phyloP scores from a whole-genome alignment of 192 early-diverging fungal species.

The Mycoemilia scoparia region DNA sequence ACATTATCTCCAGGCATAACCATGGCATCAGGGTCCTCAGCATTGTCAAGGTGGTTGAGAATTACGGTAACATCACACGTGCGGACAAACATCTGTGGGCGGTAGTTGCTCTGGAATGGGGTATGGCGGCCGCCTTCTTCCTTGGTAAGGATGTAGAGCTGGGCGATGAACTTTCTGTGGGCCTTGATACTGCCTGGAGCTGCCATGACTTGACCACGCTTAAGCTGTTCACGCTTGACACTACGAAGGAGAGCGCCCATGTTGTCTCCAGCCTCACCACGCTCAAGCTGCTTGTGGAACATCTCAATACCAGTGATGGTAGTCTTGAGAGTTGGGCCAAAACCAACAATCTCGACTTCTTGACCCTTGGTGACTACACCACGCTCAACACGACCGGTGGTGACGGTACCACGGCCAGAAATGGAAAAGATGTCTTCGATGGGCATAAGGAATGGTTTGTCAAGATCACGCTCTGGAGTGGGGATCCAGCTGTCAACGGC shows the following conservation, averaged over 20 bases:
- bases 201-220: slow-evolving; percentile 84
- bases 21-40: slow-evolving; percentile 82
- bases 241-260: slow-evolving; percentile 93
- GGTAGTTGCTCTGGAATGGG: slow-evolving; percentile 92
- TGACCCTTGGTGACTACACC: slow-evolving; percentile 81
- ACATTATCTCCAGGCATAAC: slow-evolving; percentile 97
- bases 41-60: slow-evolving; percentile 46
- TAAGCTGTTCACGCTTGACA: slow-evolving; percentile 90
- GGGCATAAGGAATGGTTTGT: slow-evolving; percentile 99
- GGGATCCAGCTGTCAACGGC: slow-evolving; percentile 86
- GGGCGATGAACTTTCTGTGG: slow-evolving; percentile 85
- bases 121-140: slow-evolving; percentile 98
- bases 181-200: slow-evolving; percentile 85
- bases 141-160: slow-evolving; percentile 89
- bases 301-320: slow-evolving; percentile 96
- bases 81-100: slow-evolving; percentile 86
- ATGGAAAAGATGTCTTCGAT: slow-evolving; percentile 98
- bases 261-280: slow-evolving; percentile 95
- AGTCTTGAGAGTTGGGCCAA: slow-evolving; percentile 74
- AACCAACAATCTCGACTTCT: slow-evolving; percentile 95
- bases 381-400: slow-evolving; percentile 88
- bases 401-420: slow-evolving; percentile 91
- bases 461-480: slow-evolving; percentile 77
- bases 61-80: slow-evolving; percentile 90
- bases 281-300: slow-evolving; percentile 99